These are phyloP conservation scores for Trichoderma asperellum DNA, from an alignment of 2,329 filamentous ascomycete genomes.

Conservation along the genomic window DNA sequence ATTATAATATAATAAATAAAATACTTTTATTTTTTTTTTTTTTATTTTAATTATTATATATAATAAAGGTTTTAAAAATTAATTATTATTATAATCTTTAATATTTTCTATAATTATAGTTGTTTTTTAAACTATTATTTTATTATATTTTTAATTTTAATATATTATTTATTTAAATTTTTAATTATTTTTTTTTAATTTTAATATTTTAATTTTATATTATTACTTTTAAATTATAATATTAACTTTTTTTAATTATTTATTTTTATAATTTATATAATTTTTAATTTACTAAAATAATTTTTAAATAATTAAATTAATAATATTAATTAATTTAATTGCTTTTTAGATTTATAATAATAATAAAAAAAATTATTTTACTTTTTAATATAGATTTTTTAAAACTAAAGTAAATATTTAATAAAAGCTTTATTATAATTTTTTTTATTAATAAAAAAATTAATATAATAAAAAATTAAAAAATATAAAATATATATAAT, in stretches of 20 bases:
- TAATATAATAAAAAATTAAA: neutral
- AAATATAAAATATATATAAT: neutral
- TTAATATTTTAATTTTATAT: neutral
- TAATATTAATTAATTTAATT: no score
- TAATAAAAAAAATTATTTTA: no score
- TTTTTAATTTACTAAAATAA: neutral
- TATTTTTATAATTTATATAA: neutral
- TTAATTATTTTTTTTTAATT: neutral
- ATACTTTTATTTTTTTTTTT: no score
- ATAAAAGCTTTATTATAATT: no score
- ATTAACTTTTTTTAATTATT: neutral
- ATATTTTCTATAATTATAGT: neutral
- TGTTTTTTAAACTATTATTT: neutral
- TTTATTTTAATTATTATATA: no score
- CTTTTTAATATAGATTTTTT: no score
- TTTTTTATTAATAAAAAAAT: neutral
- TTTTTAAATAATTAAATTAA: no score
- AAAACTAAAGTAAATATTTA: neutral
- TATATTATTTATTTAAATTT: conserved; percentile 8
- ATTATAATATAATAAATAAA: no score
- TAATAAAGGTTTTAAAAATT: neutral
- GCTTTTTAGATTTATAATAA: no score
- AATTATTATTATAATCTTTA: neutral
- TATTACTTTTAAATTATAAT: neutral
- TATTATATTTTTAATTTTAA: conserved; percentile 10